Conservation (phyloP, 2,329 filamentous ascomycete genomes). For the Beauveria medogensis region DNA sequence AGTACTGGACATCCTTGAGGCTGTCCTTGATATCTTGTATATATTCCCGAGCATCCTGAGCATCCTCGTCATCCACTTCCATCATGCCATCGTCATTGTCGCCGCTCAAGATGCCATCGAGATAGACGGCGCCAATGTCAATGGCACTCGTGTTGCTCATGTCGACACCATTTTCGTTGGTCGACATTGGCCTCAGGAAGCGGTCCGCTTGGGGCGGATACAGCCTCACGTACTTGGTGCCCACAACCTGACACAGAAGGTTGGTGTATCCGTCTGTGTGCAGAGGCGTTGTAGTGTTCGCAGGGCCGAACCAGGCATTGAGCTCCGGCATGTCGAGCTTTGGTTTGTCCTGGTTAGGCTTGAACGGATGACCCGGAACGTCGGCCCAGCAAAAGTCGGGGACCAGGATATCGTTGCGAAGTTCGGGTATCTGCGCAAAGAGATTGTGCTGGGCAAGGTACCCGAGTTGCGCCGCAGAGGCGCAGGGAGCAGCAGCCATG, state of each 20-base stretch:
- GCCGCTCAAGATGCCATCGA: constrained; percentile 32
- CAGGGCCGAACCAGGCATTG: constrained; percentile 90
- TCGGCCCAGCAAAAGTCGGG: constrained; percentile 79
- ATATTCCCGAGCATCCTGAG: constrained; percentile 13
- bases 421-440: constrained; percentile 68
- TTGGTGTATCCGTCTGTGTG: constrained; percentile 96
- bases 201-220: constrained; percentile 61
- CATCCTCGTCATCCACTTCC: constrained; percentile 19
- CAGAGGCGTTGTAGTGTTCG: constrained; percentile 80
- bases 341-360: constrained; percentile 25
- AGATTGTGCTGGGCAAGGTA: constrained; percentile 93
- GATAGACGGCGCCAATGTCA: constrained; percentile 63
- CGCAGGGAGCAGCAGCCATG: not conserved
- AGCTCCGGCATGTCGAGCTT: constrained; percentile 53
- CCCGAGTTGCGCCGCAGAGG: constrained; percentile 36
- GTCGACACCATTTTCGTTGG: constrained; percentile 61
- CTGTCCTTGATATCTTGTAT: constrained; percentile 28
- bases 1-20: constrained; percentile 47
- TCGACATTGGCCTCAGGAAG: constrained; percentile 51
- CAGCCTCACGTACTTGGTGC: constrained; percentile 82
- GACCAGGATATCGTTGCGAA: constrained; percentile 67
- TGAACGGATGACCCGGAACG: constrained; percentile 43
- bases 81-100: constrained; percentile 30
- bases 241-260: constrained; percentile 80
- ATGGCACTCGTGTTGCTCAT: constrained; percentile 86